Conservation (phyloP, 257 asterid species). For the Ophiorrhiza pumila region DNA sequence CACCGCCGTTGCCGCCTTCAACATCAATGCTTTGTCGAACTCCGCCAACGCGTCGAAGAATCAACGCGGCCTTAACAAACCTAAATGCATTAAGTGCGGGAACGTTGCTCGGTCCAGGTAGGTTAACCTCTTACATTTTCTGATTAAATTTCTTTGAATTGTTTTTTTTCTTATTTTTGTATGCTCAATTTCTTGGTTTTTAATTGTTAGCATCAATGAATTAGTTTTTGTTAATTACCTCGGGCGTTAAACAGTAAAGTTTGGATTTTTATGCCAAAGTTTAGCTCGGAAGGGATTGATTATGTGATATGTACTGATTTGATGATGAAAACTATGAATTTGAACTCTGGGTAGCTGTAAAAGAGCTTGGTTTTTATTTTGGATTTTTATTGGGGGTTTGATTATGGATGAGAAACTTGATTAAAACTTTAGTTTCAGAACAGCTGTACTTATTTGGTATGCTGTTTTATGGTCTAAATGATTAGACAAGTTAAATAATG, state of each 20-base stretch:
- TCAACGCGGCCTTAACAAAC: conserved; percentile 92
- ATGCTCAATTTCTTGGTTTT: background rate
- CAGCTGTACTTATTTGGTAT: background rate
- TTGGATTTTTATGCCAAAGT: background rate
- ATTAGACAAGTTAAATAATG: background rate
- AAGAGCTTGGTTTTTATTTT: background rate
- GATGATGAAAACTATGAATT: background rate
- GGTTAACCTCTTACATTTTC: background rate
- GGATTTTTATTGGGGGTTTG: background rate
- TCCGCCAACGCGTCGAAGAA: conserved; percentile 47
- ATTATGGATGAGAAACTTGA: background rate
- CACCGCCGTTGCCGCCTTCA: conserved; percentile 18
- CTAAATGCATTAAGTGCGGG: conserved; percentile 96
- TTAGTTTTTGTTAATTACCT: background rate
- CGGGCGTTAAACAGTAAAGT: background rate
- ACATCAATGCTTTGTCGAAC: conserved; percentile 14
- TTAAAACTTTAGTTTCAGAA: background rate
- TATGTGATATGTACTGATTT: background rate
- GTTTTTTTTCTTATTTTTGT: background rate
- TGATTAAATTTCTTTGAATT: background rate
- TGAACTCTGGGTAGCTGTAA: background rate
- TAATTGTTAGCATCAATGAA: background rate
- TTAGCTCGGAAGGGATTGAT: background rate
- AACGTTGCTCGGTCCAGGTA: conserved; percentile 99
- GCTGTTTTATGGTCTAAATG: background rate